These are phyloP conservation scores for Blastobotrys chiropterorum DNA, from an alignment of 805 yeast species.

Conservation along the genomic window DNA sequence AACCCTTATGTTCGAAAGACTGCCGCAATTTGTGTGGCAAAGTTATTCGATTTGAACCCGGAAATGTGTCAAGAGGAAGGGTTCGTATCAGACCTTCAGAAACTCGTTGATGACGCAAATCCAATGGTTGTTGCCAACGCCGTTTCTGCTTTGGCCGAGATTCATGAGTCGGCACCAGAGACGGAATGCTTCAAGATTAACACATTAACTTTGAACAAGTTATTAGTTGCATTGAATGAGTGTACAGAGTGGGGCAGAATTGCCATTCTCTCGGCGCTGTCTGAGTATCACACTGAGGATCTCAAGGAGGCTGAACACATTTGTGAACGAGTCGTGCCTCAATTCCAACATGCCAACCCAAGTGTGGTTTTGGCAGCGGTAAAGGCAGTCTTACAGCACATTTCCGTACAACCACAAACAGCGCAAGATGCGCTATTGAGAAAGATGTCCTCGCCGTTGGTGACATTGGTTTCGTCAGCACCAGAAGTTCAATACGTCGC, in stretches of 20 bases:
- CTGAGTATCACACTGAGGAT: constrained; percentile 57
- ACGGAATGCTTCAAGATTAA: constrained; percentile 41
- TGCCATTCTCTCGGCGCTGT: constrained; percentile 73
- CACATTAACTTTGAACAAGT: constrained; percentile 41
- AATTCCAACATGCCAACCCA: constrained; percentile 94
- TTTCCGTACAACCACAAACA: constrained; percentile 31
- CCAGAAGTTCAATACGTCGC: constrained; percentile 96
- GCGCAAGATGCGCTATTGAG: constrained; percentile 44
- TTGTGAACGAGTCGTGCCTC: constrained; percentile 86
- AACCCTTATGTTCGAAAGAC: constrained; percentile 97
- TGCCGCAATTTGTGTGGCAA: constrained; percentile 96
- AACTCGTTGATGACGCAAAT: constrained; percentile 74
- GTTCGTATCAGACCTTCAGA: constrained; percentile 61
- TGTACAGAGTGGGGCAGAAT: constrained; percentile 99
- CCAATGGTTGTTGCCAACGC: constrained; percentile 98
- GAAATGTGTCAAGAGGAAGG: constrained; percentile 82
- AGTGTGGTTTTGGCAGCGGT: constrained; percentile 85
- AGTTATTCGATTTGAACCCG: constrained; percentile 79
- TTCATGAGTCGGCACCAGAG: constrained; percentile 58
- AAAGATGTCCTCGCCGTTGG: constrained; percentile 78
- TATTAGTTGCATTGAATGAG: constrained; percentile 82
- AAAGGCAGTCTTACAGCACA: constrained; percentile 69
- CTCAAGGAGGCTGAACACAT: constrained; percentile 72
- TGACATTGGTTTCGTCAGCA: constrained; percentile 77
- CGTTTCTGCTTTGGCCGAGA: constrained; percentile 77